Evolutionary conservation across 768 basidiomycete genomes (phyloP).

Genomic region (Naganishia antarctica): DNA sequence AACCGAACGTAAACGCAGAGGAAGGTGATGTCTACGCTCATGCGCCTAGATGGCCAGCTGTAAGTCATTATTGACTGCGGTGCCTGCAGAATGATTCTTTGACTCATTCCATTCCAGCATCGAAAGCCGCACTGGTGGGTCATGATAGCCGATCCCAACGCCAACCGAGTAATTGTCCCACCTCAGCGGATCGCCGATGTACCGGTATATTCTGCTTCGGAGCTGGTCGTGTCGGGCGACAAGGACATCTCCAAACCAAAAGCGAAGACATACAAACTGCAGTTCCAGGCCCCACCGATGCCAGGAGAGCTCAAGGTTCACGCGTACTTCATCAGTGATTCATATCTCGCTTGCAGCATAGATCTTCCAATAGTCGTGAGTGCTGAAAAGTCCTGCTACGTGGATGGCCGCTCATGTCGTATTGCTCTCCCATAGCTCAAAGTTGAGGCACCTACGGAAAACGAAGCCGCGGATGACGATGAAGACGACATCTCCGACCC

Average conservation of each 20-base stretch:
- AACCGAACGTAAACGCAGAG: slow-evolving; percentile 24
- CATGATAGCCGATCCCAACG: slow-evolving; percentile 79
- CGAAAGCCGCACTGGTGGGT: slow-evolving; percentile 93
- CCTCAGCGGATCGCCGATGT: slow-evolving; percentile 76
- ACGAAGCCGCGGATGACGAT: slow-evolving; percentile 56
- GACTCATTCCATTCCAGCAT: slow-evolving; percentile 53
- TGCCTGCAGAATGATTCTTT: background rate
- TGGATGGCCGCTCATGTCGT: slow-evolving; percentile 18
- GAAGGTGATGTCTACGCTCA: slow-evolving; percentile 62
- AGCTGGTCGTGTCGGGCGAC: slow-evolving; percentile 23
- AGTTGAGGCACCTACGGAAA: slow-evolving; percentile 66
- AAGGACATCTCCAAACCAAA: slow-evolving; percentile 34
- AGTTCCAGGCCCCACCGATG: slow-evolving; percentile 88
- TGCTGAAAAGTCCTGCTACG: slow-evolving; percentile 22
- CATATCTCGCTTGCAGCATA: slow-evolving; percentile 76
- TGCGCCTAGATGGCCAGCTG: slow-evolving; percentile 86
- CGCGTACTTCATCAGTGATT: slow-evolving; percentile 77
- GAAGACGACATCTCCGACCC: slow-evolving; percentile 98
- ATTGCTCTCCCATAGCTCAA: slow-evolving; percentile 60
- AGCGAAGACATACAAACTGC: slow-evolving; percentile 66
- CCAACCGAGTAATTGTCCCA: slow-evolving; percentile 77
- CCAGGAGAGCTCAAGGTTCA: slow-evolving; percentile 85
- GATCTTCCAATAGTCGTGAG: slow-evolving; percentile 67
- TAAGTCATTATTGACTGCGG: slow-evolving; percentile 50
- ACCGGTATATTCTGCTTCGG: slow-evolving; percentile 51